Conservation (phyloP, 768 basidiomycete genomes). For the Mycena rebaudengoi region DNA sequence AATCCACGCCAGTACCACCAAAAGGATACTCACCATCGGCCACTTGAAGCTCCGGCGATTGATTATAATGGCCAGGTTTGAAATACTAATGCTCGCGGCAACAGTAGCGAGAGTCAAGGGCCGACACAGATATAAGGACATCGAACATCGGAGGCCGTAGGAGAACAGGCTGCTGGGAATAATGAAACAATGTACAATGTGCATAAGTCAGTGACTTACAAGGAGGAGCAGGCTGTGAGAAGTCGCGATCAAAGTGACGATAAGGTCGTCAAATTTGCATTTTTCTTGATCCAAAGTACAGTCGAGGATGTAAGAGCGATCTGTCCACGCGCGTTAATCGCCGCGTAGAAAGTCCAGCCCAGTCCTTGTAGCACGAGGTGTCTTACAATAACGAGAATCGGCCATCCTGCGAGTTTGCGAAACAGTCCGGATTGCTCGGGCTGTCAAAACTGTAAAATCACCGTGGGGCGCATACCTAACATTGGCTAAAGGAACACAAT, state of each 20-base stretch:
- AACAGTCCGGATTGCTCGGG: too few species aligned
- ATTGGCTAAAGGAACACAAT: too few species aligned
- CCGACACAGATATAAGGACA: background rate
- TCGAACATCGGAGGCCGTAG: background rate
- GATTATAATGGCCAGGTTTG: background rate
- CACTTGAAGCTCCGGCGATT: background rate
- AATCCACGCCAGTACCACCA: background rate
- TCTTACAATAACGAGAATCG: background rate
- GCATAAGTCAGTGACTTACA: too few species aligned
- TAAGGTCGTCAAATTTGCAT: background rate
- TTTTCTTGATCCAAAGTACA: background rate
- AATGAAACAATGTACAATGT: too few species aligned
- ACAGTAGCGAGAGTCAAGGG: background rate
- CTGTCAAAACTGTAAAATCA: too few species aligned
- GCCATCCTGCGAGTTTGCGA: too few species aligned
- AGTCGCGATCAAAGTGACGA: background rate
- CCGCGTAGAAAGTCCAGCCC: background rate
- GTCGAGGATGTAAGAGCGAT: background rate
- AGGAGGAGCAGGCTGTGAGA: background rate
- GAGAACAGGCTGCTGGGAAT: constrained; percentile 9
- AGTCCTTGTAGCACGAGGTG: background rate
- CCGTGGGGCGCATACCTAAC: too few species aligned
- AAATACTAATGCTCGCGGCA: background rate
- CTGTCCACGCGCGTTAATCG: background rate
- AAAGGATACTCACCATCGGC: background rate